Percentiles rank a stretch among this genome's conserved stretches.
Evolutionary conservation across 257 asterid genomes (phyloP).

Genomic region (Cynanchum wilfordii): DNA sequence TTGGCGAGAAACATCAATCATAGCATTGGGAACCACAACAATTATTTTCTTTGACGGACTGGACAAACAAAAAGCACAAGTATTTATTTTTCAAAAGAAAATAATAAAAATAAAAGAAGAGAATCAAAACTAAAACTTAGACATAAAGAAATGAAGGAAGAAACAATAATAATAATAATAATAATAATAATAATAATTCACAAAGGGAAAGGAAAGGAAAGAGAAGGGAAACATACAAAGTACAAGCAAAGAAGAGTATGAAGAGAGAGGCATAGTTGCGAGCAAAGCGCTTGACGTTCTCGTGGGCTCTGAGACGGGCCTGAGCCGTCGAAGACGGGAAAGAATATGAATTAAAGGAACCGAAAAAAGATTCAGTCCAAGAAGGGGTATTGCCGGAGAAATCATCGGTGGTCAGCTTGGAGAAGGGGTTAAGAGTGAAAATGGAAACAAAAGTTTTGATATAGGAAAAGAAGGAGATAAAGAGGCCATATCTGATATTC

Average conservation of each 20-base stretch:
- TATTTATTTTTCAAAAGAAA: neutral
- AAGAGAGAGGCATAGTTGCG: constrained; percentile 72
- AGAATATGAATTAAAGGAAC: constrained; percentile 66
- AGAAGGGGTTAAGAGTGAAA: constrained; percentile 68
- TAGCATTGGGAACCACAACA: neutral
- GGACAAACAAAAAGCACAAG: neutral
- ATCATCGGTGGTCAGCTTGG: constrained; percentile 67
- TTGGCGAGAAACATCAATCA: neutral
- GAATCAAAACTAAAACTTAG: neutral
- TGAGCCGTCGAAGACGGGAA: constrained; percentile 78
- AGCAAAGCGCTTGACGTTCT: constrained; percentile 85
- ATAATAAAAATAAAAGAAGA: neutral
- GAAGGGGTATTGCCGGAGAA: constrained; percentile 69
- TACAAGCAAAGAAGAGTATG: constrained; percentile 68
- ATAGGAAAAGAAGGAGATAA: constrained; percentile 39
- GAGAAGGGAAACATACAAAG: constrained; percentile 43
- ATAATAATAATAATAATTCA: neutral
- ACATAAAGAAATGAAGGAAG: neutral
- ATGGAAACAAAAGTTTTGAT: constrained; percentile 67
- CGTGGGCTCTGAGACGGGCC: constrained; percentile 85
- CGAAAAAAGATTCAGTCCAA: constrained; percentile 72
- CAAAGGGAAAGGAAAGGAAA: constrained; percentile 1
- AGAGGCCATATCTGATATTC: constrained; percentile 30
- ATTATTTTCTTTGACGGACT: neutral
- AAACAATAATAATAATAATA: neutral